Evolutionary conservation across 106 monocot genomes (phyloP).

Genomic region (Acorus calamus): DNA sequence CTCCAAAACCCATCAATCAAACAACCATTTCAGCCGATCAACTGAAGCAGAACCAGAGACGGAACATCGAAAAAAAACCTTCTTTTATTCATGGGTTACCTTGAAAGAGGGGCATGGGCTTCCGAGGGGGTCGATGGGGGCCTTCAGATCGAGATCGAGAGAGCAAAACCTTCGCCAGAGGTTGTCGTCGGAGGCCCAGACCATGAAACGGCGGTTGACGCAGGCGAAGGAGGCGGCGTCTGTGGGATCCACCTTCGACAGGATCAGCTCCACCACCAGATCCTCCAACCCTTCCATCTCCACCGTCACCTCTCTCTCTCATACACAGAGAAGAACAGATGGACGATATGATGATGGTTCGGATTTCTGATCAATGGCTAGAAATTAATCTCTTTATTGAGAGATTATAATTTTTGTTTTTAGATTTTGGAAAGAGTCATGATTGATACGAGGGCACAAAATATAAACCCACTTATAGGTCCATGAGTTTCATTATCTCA

Average conservation of each 20-base stretch:
- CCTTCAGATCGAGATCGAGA: conserved; percentile 27
- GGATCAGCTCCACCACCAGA: conserved; percentile 29
- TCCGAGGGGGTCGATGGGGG: conserved; percentile 25
- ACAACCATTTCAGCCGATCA: not conserved
- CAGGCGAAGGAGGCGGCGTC: conserved; percentile 21
- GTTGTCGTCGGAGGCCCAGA: conserved; percentile 23
- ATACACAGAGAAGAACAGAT: conserved; percentile 22
- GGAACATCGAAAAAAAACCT: not conserved
- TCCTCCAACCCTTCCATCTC: conserved; percentile 30
- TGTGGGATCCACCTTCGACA: conserved; percentile 16
- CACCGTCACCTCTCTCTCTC: conserved; percentile 1
- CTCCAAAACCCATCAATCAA: not conserved
- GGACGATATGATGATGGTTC: too few species aligned
- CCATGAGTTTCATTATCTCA: too few species aligned
- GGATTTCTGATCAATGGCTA: too few species aligned
- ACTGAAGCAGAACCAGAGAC: not conserved
- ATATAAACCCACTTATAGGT: too few species aligned
- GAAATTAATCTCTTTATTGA: too few species aligned
- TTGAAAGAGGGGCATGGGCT: conserved; percentile 40
- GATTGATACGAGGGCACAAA: too few species aligned
- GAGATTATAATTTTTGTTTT: too few species aligned
- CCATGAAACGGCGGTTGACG: conserved; percentile 27
- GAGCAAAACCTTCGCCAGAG: conserved; percentile 34
- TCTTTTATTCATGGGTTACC: conserved; percentile 4
- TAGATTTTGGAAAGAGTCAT: too few species aligned